These are phyloP conservation scores for Paramarasmius palmivorus DNA, from an alignment of 1,284 basidiomycete genomes.

Conservation along the genomic window DNA sequence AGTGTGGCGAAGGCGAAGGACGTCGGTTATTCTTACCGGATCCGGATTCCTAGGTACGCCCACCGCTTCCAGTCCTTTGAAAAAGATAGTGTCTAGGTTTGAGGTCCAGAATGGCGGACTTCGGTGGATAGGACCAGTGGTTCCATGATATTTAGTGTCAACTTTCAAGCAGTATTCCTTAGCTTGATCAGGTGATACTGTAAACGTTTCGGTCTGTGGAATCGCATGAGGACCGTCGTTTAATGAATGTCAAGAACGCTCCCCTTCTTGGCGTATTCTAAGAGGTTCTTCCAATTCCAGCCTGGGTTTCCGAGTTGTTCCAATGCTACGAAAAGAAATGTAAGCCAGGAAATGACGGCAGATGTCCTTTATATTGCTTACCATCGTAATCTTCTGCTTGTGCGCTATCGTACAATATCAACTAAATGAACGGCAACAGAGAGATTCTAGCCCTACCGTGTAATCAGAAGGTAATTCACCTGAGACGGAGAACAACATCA, in stretches of 20 bases:
- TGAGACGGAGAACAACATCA: too few relatives aligned
- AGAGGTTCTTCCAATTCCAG: slow-evolving; percentile 14
- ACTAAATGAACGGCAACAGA: too few relatives aligned
- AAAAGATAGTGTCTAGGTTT: too few relatives aligned
- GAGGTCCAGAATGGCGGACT: slow-evolving; percentile 2
- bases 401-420: too few relatives aligned
- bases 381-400: too few relatives aligned
- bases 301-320: slow-evolving; percentile 9
- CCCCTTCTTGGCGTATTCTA: slow-evolving; percentile 12
- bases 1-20: too few relatives aligned
- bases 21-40: background rate
- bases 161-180: slow-evolving; percentile 1
- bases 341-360: too few relatives aligned
- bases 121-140: slow-evolving; percentile 6
- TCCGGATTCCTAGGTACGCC: slow-evolving; percentile 10
- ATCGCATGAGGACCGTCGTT: background rate
- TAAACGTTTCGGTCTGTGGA: slow-evolving; percentile 3
- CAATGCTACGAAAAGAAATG: too few relatives aligned
- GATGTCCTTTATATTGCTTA: too few relatives aligned
- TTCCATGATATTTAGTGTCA: slow-evolving; percentile 4
- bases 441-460: too few relatives aligned
- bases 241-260: background rate
- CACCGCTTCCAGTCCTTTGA: slow-evolving; percentile 4
- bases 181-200: background rate
- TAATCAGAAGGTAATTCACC: too few relatives aligned